phyloP scores from a whole-genome alignment of 495 filamentous ascomycete species.

The Penicillium cosmopolitanum region DNA sequence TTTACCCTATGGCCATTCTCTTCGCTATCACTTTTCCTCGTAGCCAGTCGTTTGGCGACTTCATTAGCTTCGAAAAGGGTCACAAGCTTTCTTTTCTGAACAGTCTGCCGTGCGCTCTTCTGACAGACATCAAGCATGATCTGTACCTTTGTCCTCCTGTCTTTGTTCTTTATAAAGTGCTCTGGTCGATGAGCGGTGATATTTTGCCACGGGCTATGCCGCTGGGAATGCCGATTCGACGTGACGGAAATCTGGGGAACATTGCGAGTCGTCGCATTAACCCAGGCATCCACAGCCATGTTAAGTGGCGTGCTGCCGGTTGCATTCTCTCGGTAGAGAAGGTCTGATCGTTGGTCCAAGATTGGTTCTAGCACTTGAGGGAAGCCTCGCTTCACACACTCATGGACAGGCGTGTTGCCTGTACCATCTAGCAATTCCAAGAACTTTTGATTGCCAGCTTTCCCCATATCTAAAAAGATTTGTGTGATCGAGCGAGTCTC shows the following conservation, averaged over 20 bases:
- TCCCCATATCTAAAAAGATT: conserved; percentile 53
- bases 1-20: background rate
- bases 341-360: conserved; percentile 56
- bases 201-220: background rate
- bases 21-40: conserved; percentile 8
- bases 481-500: conserved; percentile 1
- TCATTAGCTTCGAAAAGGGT: conserved; percentile 73
- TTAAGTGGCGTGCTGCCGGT: conserved; percentile 71
- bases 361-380: conserved; percentile 47
- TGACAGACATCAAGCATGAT: conserved; percentile 31
- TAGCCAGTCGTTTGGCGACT: conserved; percentile 65
- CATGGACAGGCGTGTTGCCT: conserved; percentile 69
- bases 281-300: conserved; percentile 58
- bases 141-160: conserved; percentile 9
- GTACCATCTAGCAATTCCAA: conserved; percentile 65
- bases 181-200: background rate
- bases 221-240: conserved; percentile 1
- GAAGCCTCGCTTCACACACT: conserved; percentile 46
- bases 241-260: conserved; percentile 18
- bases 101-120: conserved; percentile 9
- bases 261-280: conserved; percentile 34
- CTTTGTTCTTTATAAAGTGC: conserved; percentile 27
- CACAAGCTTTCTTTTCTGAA: conserved; percentile 62
- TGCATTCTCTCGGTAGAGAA: conserved; percentile 69
- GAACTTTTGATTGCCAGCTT: conserved; percentile 50